Percentiles rank a stretch among this genome's conserved stretches.
phyloP scores from a whole-genome alignment of 2,329 filamentous ascomycete genomes.

The Hymenoscyphus repandus region DNA sequence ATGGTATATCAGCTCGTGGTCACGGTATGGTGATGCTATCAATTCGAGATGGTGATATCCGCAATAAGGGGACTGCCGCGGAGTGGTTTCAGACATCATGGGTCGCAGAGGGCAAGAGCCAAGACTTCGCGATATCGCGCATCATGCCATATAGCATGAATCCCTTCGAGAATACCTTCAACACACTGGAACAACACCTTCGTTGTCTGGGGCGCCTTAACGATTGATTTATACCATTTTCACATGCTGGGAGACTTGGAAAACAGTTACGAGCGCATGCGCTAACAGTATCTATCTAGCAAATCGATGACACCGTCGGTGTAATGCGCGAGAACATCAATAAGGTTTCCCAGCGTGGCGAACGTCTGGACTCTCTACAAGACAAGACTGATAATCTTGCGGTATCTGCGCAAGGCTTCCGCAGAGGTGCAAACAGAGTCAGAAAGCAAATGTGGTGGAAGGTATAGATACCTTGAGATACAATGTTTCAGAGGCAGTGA shows the following conservation, averaged over 20 bases:
- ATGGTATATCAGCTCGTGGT: not conserved
- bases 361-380: conserved; percentile 79
- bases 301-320: conserved; percentile 94
- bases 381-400: conserved; percentile 95
- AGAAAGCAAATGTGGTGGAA: conserved; percentile 99
- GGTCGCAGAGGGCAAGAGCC: not conserved
- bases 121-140: not conserved
- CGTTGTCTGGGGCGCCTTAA: not conserved
- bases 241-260: not conserved
- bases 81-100: conserved; percentile 17
- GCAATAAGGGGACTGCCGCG: conserved; percentile 10
- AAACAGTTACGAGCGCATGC: not conserved
- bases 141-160: not conserved
- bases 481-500: not conserved
- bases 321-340: conserved; percentile 98
- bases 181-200: not conserved
- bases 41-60: conserved; percentile 1
- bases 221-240: not conserved
- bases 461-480: not conserved
- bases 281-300: conserved; percentile 46
- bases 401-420: conserved; percentile 89
- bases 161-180: not conserved
- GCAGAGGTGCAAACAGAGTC: conserved; percentile 91
- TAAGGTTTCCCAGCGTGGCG: conserved; percentile 90
- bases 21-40: not conserved